Percentiles rank a stretch among this genome's conserved stretches.
These are phyloP conservation scores for Allomyces arbusculus DNA, from an alignment of 192 early-diverging fungal species.

Conservation along the genomic window DNA sequence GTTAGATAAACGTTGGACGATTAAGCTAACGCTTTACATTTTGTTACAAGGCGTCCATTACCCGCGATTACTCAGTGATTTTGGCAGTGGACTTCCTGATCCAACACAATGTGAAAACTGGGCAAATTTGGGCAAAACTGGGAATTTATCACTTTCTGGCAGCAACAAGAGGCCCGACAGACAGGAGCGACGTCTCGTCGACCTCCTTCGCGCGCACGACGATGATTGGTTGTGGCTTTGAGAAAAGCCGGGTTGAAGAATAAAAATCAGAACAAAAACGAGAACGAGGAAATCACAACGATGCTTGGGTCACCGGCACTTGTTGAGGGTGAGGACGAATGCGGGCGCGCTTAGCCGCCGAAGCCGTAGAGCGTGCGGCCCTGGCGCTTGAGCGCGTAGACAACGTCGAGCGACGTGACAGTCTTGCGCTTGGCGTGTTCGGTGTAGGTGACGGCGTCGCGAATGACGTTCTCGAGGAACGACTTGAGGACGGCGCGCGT, in stretches of 20 bases:
- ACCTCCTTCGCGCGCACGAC: too few relatives aligned
- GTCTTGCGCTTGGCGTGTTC: conserved; percentile 99
- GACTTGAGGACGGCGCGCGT: conserved; percentile 93
- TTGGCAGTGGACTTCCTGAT: too few relatives aligned
- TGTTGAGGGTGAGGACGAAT: background rate
- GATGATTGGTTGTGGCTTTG: background rate
- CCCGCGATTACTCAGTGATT: too few relatives aligned
- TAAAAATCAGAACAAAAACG: background rate
- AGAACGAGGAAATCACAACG: conserved; percentile 1
- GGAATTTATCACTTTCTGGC: too few relatives aligned
- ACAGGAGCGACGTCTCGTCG: too few relatives aligned
- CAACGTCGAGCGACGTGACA: conserved; percentile 97
- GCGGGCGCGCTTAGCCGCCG: conserved; percentile 36
- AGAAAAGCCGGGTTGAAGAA: conserved; percentile 3
- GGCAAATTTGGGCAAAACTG: too few relatives aligned
- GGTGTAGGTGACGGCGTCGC: conserved; percentile 97
- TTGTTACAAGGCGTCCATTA: too few relatives aligned
- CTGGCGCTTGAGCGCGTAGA: conserved; percentile 95
- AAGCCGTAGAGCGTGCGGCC: conserved; percentile 84
- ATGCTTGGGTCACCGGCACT: background rate
- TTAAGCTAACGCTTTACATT: too few relatives aligned
- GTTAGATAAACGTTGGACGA: too few relatives aligned
- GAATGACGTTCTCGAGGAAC: conserved; percentile 98
- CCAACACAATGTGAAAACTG: too few relatives aligned
- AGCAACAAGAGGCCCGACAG: too few relatives aligned